These are phyloP conservation scores for Diospyros kaki DNA, from an alignment of 148 eudicot genomes.

Conservation along the genomic window DNA sequence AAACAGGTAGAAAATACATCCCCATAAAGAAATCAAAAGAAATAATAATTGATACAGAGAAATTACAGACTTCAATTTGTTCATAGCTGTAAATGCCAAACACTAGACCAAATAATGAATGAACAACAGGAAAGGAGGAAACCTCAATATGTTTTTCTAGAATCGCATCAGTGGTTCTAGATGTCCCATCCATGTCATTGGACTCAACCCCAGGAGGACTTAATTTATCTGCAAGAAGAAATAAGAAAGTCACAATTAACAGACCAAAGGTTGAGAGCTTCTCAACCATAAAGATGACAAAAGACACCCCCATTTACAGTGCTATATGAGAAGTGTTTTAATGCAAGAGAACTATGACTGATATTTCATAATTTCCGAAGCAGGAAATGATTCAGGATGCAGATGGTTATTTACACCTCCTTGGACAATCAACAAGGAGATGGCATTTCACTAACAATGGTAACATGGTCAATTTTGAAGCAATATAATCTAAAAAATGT, in stretches of 20 bases:
- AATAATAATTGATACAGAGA: not conserved
- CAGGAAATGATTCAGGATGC: not conserved
- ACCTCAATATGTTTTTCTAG: slow-evolving; percentile 36
- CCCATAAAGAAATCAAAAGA: slow-evolving; percentile 2
- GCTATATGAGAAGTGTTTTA: not conserved
- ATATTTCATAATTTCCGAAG: not conserved
- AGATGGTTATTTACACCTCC: not conserved
- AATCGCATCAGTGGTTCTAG: slow-evolving; percentile 18
- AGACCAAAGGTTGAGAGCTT: not conserved
- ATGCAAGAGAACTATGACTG: not conserved
- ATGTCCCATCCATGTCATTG: slow-evolving; percentile 14
- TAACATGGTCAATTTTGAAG: not conserved
- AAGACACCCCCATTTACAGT: not conserved
- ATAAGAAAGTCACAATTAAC: not conserved
- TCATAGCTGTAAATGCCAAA: not conserved
- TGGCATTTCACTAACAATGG: not conserved
- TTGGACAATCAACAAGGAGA: slow-evolving; percentile 2
- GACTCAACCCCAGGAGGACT: slow-evolving; percentile 23
- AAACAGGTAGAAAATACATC: not conserved
- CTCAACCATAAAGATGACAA: not conserved
- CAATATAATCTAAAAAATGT: not conserved
- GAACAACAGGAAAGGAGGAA: not conserved
- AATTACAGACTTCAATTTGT: not conserved
- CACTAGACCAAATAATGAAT: not conserved
- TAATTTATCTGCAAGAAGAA: slow-evolving; percentile 21